Evolutionary conservation across 768 basidiomycete genomes (phyloP).

Genomic region (Polyporus arcularius): DNA sequence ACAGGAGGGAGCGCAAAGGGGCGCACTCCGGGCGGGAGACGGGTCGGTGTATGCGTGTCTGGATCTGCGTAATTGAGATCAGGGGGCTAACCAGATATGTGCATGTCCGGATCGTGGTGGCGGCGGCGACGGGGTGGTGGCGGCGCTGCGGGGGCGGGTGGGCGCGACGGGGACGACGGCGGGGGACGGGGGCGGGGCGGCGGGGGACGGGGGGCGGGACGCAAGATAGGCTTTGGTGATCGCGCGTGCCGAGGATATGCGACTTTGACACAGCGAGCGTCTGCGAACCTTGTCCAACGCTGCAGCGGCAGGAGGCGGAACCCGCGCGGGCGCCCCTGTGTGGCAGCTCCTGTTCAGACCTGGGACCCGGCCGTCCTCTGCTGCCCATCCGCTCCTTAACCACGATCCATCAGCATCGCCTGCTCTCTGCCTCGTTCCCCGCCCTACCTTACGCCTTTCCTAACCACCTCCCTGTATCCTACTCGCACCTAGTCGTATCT

Average conservation of each 20-base stretch:
- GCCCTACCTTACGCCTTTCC: conserved; percentile 21
- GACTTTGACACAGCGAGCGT: conserved; percentile 10
- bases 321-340: conserved; percentile 24
- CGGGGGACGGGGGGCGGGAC: neutral
- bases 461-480: conserved; percentile 16
- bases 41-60: conserved; percentile 5
- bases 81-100: conserved; percentile 9
- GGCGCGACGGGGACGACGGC: neutral
- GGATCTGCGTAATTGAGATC: conserved; percentile 21
- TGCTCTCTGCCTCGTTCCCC: conserved; percentile 14
- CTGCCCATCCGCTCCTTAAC: conserved; percentile 20
- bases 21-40: neutral
- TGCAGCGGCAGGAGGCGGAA: conserved; percentile 17
- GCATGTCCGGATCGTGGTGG: conserved; percentile 8
- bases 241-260: conserved; percentile 16
- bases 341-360: conserved; percentile 20
- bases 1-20: neutral
- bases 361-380: conserved; percentile 17
- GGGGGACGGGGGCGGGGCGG: neutral
- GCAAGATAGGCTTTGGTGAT: conserved; percentile 19
- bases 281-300: conserved; percentile 12
- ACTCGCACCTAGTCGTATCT: conserved; percentile 19
- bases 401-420: conserved; percentile 22
- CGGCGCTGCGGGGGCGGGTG: conserved; percentile 4
- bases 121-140: conserved; percentile 9